These are phyloP conservation scores for Penicillium subrubescens DNA, from an alignment of 495 filamentous ascomycete genomes.

Conservation along the genomic window DNA sequence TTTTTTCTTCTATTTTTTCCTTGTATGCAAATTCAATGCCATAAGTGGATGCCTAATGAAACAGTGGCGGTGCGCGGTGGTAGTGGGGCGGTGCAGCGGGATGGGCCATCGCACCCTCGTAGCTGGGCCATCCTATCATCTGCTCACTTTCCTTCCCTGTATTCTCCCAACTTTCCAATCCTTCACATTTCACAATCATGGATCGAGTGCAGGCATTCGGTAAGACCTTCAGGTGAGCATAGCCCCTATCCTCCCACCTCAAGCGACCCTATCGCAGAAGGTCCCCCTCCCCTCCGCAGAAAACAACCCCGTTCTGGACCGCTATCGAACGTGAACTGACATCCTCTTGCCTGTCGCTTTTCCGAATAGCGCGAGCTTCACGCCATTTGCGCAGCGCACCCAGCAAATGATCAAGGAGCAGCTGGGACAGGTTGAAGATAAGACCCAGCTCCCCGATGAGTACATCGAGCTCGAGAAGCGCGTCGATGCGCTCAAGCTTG, in stretches of 20 bases:
- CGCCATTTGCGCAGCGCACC: constrained; percentile 89
- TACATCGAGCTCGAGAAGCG: constrained; percentile 99
- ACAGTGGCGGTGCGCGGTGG: constrained; percentile 35
- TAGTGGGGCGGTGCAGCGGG: constrained; percentile 30
- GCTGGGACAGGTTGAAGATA: constrained; percentile 92
- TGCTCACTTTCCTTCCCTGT: background rate
- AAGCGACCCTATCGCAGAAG: constrained; percentile 7
- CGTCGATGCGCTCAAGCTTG: constrained; percentile 95
- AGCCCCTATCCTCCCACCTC: constrained; percentile 6
- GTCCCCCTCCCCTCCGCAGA: background rate
- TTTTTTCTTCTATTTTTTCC: constrained; percentile 5
- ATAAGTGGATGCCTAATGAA: constrained; percentile 14
- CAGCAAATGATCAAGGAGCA: constrained; percentile 98
- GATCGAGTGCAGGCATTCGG: constrained; percentile 73
- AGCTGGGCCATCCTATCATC: constrained; percentile 19
- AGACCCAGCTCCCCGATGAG: constrained; percentile 95
- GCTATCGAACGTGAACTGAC: constrained; percentile 27
- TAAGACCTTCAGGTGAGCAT: constrained; percentile 69
- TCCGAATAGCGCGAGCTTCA: constrained; percentile 63
- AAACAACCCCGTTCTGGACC: constrained; percentile 15
- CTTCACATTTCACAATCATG: constrained; percentile 46
- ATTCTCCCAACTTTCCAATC: constrained; percentile 1
- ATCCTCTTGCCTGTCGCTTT: constrained; percentile 25
- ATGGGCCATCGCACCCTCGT: constrained; percentile 20
- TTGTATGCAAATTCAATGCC: background rate